Conservation (phyloP, 768 basidiomycete species). For the Artomyces pyxidatus region DNA sequence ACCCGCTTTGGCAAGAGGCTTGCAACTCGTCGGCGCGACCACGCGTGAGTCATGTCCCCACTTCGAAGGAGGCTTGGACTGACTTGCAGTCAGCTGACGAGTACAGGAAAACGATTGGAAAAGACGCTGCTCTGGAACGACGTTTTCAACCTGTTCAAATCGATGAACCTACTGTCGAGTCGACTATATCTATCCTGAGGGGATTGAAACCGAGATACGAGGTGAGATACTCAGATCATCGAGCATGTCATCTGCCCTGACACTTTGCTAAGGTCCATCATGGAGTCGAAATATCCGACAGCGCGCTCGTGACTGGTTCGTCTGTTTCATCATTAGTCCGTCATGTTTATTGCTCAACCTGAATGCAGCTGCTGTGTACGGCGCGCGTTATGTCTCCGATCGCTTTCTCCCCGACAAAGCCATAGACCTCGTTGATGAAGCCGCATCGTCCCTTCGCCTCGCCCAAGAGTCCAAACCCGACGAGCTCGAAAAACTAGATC, state of each 20-base stretch:
- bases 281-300: constrained; percentile 86
- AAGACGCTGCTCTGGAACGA: constrained; percentile 85
- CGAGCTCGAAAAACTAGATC: constrained; percentile 71
- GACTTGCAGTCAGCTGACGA: constrained; percentile 53
- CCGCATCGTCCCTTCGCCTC: constrained; percentile 76
- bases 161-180: constrained; percentile 81
- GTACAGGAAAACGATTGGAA: constrained; percentile 85
- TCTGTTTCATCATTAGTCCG: background rate
- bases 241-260: no score
- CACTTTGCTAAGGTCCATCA: no score
- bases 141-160: constrained; percentile 88
- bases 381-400: constrained; percentile 79
- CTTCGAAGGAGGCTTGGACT: background rate
- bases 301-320: constrained; percentile 76
- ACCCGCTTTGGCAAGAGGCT: constrained; percentile 78
- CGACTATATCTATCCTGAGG: constrained; percentile 79
- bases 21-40: constrained; percentile 86
- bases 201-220: constrained; percentile 82
- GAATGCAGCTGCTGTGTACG: constrained; percentile 66
- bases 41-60: constrained; percentile 48
- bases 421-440: constrained; percentile 90
- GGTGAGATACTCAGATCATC: no score
- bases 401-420: constrained; percentile 88
- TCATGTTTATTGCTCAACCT: background rate
- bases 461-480: constrained; percentile 88